These are phyloP conservation scores for Aspergillus versicolor DNA, from an alignment of 2,329 filamentous ascomycete genomes.

Conservation along the genomic window DNA sequence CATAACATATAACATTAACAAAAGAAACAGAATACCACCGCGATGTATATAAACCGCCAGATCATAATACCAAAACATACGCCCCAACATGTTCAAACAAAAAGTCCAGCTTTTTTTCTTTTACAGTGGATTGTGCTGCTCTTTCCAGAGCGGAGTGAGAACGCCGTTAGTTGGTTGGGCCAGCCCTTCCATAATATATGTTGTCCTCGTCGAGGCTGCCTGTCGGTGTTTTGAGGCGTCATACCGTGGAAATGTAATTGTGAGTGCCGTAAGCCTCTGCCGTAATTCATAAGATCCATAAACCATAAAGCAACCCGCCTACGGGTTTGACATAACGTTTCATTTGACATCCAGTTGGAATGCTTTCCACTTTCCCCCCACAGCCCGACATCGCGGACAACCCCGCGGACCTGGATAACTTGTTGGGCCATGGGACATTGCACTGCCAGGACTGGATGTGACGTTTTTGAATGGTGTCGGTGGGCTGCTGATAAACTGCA, in stretches of 20 bases:
- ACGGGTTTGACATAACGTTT: slow-evolving; percentile 9
- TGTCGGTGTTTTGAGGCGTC: slow-evolving; percentile 14
- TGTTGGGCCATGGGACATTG: slow-evolving; percentile 32
- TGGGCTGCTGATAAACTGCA: slow-evolving; percentile 45
- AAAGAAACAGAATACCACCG: slow-evolving; percentile 18
- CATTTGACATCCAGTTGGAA: slow-evolving; percentile 50
- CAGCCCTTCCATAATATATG: slow-evolving; percentile 17
- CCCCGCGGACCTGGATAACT: slow-evolving; percentile 41
- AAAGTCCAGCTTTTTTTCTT: slow-evolving; percentile 30
- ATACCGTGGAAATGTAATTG: slow-evolving; percentile 25
- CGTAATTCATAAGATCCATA: slow-evolving; percentile 33
- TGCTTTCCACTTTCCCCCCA: slow-evolving; percentile 49
- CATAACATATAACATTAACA: neutral
- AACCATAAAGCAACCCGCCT: slow-evolving; percentile 17
- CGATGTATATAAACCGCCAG: slow-evolving; percentile 22
- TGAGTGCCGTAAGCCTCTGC: slow-evolving; percentile 21
- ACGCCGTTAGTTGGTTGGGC: slow-evolving; percentile 16
- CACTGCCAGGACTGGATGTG: slow-evolving; percentile 32
- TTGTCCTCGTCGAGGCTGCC: neutral
- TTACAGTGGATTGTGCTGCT: neutral
- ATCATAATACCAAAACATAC: slow-evolving; percentile 12
- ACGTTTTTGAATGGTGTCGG: slow-evolving; percentile 39
- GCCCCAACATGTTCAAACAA: slow-evolving; percentile 6
- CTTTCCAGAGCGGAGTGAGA: neutral
- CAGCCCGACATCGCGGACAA: slow-evolving; percentile 47